Conservation (phyloP, 768 basidiomycete species). For the Hygrophoropsis aurantiaca region DNA sequence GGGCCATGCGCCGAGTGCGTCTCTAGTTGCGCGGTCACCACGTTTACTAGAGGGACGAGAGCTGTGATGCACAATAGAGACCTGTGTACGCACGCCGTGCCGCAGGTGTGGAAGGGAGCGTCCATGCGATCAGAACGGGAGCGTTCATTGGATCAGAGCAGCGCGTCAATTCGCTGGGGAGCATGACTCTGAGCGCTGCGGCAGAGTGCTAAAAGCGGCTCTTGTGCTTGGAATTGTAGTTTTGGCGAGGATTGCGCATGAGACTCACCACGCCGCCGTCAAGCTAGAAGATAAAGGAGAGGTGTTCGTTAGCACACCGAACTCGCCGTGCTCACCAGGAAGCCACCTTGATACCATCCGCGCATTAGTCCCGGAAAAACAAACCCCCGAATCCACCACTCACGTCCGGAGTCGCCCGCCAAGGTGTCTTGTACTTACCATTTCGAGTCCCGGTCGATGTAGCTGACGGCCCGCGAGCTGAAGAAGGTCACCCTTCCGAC, state of each 20-base stretch:
- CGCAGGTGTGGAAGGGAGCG: too few relatives aligned
- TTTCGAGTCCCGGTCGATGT: slow-evolving; percentile 60
- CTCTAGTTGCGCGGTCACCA: too few relatives aligned
- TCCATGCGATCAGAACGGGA: too few relatives aligned
- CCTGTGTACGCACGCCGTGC: too few relatives aligned
- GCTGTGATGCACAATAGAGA: too few relatives aligned
- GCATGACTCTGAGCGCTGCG: slow-evolving; percentile 60
- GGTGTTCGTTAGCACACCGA: slow-evolving; percentile 5
- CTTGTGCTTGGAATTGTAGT: neutral
- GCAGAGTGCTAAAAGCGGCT: slow-evolving; percentile 54
- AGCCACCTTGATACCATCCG: slow-evolving; percentile 80
- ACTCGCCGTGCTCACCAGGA: slow-evolving; percentile 55
- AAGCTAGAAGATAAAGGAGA: slow-evolving; percentile 41
- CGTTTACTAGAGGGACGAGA: too few relatives aligned
- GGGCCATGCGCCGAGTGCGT: too few relatives aligned
- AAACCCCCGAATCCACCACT: too few relatives aligned
- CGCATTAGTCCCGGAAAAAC: slow-evolving; percentile 2
- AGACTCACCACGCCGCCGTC: slow-evolving; percentile 74
- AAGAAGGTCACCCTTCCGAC: slow-evolving; percentile 75
- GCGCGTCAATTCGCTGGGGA: slow-evolving; percentile 49
- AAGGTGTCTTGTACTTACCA: slow-evolving; percentile 84
- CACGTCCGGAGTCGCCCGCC: slow-evolving; percentile 82
- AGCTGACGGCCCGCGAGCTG: slow-evolving; percentile 50
- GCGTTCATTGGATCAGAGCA: too few relatives aligned
- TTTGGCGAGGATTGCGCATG: neutral